These are phyloP conservation scores for Pistacia integerrima DNA, from an alignment of 345 rosid genomes.

Conservation along the genomic window DNA sequence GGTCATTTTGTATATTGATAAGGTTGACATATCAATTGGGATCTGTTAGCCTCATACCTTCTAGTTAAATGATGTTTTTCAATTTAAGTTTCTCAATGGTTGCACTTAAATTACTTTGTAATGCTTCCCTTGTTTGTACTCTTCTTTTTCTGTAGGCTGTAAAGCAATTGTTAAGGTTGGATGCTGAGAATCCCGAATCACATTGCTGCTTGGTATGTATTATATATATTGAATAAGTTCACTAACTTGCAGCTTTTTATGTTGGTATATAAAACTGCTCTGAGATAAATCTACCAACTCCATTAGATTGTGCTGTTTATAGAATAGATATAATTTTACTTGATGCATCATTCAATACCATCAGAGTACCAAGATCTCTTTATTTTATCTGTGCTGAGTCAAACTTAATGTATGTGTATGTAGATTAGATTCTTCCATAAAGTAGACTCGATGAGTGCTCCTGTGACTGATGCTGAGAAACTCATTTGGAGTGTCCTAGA, in stretches of 20 bases:
- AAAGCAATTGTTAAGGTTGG: slow-evolving; percentile 81
- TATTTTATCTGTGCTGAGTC: slow-evolving; percentile 7
- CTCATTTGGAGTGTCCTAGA: slow-evolving; percentile 88
- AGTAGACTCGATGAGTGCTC: slow-evolving; percentile 60
- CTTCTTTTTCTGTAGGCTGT: slow-evolving; percentile 57
- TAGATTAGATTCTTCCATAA: slow-evolving; percentile 88
- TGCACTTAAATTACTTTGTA: not conserved
- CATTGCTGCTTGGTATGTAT: slow-evolving; percentile 82
- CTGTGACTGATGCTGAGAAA: slow-evolving; percentile 71
- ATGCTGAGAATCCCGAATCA: slow-evolving; percentile 85
- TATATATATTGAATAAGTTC: slow-evolving; percentile 7
- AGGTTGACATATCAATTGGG: slow-evolving; percentile 5
- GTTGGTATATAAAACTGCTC: not conserved
- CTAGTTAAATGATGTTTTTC: not conserved
- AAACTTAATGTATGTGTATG: slow-evolving; percentile 23
- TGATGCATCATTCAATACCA: not conserved
- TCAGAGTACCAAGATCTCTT: slow-evolving; percentile 2
- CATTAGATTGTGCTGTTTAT: not conserved
- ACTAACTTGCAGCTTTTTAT: not conserved
- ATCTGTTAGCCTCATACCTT: not conserved
- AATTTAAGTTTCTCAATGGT: not conserved
- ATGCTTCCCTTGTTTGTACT: not conserved
- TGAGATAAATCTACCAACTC: not conserved
- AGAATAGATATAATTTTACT: not conserved
- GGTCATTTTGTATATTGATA: not conserved